Evolutionary conservation across 257 asterid genomes (phyloP).

Genomic region (Orobanche coerulescens): DNA sequence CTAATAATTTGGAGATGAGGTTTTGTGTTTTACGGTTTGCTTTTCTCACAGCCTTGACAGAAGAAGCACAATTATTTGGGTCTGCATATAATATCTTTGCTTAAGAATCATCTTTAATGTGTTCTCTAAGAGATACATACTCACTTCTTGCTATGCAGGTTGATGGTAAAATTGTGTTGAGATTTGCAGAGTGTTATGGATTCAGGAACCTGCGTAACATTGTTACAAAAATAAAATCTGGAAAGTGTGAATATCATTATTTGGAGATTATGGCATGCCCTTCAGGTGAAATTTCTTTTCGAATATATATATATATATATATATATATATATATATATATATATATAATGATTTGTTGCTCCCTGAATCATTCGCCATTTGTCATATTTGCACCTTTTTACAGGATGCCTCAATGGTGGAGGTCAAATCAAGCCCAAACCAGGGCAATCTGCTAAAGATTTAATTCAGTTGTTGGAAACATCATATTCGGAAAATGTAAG

Average conservation of each 20-base stretch:
- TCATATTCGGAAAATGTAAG: constrained; percentile 81
- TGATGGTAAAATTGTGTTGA: constrained; percentile 63
- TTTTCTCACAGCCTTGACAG: not conserved
- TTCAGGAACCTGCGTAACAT: constrained; percentile 87
- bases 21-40: not conserved
- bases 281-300: constrained; percentile 51
- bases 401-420: constrained; percentile 97
- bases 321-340: not conserved
- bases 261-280: constrained; percentile 99
- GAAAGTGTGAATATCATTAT: constrained; percentile 82
- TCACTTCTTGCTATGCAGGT: constrained; percentile 41
- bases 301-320: too few relatives aligned
- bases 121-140: not conserved
- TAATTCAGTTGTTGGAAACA: constrained; percentile 60
- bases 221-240: constrained; percentile 77
- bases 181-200: constrained; percentile 91
- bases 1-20: not conserved
- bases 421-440: constrained; percentile 87
- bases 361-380: constrained; percentile 6
- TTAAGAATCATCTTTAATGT: not conserved
- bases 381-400: constrained; percentile 11
- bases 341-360: not conserved
- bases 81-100: not conserved
- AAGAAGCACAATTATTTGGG: not conserved
- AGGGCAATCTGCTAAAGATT: constrained; percentile 77